Evolutionary conservation across 2,329 filamentous ascomycete species (phyloP).

Genomic region (Penicillium italicum): DNA sequence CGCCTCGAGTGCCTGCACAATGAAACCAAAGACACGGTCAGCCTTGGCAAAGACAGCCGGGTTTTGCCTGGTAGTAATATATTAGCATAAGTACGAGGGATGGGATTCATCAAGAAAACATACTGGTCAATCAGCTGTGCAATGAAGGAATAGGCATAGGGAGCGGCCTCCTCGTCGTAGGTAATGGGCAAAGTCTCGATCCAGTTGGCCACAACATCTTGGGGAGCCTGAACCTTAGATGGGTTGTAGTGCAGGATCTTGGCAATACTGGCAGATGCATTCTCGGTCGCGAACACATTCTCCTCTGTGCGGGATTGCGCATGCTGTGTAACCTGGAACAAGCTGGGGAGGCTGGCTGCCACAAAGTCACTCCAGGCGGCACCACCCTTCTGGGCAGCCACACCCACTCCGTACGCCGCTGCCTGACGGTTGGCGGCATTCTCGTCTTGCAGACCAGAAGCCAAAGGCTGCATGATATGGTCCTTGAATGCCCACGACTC

Average conservation of each 20-base stretch:
- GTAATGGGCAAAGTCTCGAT: slow-evolving; percentile 84
- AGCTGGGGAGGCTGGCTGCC: slow-evolving; percentile 69
- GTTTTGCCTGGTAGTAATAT: slow-evolving; percentile 63
- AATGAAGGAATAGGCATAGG: slow-evolving; percentile 90
- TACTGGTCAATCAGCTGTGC: slow-evolving; percentile 91
- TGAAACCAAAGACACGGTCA: slow-evolving; percentile 75
- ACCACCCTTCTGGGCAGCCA: slow-evolving; percentile 90
- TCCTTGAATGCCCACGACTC: slow-evolving; percentile 83
- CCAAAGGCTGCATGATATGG: slow-evolving; percentile 80
- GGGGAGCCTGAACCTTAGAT: slow-evolving; percentile 68
- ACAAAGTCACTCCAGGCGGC: slow-evolving; percentile 83
- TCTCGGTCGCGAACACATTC: slow-evolving; percentile 95
- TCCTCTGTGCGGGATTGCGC: slow-evolving; percentile 83
- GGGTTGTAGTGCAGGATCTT: slow-evolving; percentile 94
- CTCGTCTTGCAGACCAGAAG: slow-evolving; percentile 78
- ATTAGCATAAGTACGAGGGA: slow-evolving; percentile 10
- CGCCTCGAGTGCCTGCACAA: slow-evolving; percentile 84
- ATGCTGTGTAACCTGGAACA: slow-evolving; percentile 81
- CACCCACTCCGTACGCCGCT: slow-evolving; percentile 90
- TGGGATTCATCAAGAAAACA: slow-evolving; percentile 43
- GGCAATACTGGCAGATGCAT: slow-evolving; percentile 91
- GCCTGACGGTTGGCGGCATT: slow-evolving; percentile 93
- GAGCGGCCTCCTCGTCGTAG: slow-evolving; percentile 95
- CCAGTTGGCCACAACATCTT: slow-evolving; percentile 79
- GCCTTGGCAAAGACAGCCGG: slow-evolving; percentile 74